Evolutionary conservation across 192 early-diverging fungal genomes (phyloP), one percentile per base, ranked within the genome.

Genomic region (Coemansia sp.): DNA sequence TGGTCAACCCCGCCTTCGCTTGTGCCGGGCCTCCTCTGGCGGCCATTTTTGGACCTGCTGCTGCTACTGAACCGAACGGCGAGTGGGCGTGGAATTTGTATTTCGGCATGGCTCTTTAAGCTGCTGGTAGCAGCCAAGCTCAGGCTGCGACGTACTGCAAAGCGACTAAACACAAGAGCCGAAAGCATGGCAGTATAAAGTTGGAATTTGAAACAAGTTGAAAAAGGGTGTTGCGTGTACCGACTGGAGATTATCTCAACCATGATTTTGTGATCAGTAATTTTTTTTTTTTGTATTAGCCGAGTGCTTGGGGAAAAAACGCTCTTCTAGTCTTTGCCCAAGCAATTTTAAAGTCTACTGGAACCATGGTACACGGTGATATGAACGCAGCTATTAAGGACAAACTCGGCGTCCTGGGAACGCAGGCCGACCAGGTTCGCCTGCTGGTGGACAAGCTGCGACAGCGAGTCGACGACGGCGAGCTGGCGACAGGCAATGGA

Each of bases 401-500:
- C 33, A 53, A 58, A 39, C 73, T 81, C 17, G 48, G 58, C 8
- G 52, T 58, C 12, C 39, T 81, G 15, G 53, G 55, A 14, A 46
- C 68, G 34, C 72, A 81, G 56, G 78, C 78, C 10, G 60, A 68
- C 52, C 78, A 81, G 27, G 67, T 81, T 22, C 68, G 73, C 41
- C 58, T 65, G 50, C 59, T 81, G 24, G 59, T 81, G 8, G 78
- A 75, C 55, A 68, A 62, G 55, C 68, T 75, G 39, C 60, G 66
- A 21, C 55, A 74, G 54, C 65, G 87, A 15, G 65, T 88, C 6
- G 65, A 70, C 14, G 55, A 74, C 17, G 81, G 80, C 33, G 80
- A 89, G 48, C 71, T 91, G 18, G 81, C 83, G 14, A 94, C 91
- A 0, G 73, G 74, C 24, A 87, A 87, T 27, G 94, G 95, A 21